Evolutionary conservation across 768 basidiomycete genomes (phyloP).

Genomic region (Dentipellis sp.): DNA sequence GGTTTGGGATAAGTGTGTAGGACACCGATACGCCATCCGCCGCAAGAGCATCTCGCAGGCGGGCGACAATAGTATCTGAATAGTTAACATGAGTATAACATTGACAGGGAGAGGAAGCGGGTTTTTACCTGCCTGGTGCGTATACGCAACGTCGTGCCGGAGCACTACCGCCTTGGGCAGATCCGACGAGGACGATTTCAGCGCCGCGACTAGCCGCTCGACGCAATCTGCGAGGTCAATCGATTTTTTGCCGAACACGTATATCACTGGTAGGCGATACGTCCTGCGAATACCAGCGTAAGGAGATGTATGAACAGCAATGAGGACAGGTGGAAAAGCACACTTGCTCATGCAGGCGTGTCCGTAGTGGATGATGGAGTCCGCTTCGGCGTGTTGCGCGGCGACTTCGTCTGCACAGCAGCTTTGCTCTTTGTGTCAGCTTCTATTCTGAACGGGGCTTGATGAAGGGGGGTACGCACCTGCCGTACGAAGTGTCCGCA

Average conservation of each 20-base stretch:
- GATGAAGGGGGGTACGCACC: slow-evolving; percentile 29
- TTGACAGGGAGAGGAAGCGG: neutral
- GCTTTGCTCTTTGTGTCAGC: slow-evolving; percentile 28
- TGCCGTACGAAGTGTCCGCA: slow-evolving; percentile 98
- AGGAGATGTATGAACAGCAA: neutral
- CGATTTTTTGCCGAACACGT: slow-evolving; percentile 74
- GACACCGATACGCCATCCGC: slow-evolving; percentile 9
- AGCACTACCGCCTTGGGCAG: slow-evolving; percentile 34
- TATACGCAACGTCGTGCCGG: slow-evolving; percentile 71
- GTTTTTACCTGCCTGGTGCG: slow-evolving; percentile 51
- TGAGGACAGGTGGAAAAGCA: neutral
- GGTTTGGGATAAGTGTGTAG: slow-evolving; percentile 27
- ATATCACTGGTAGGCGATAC: slow-evolving; percentile 80
- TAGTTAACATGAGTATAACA: neutral
- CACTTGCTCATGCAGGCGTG: slow-evolving; percentile 93
- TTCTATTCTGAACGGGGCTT: neutral
- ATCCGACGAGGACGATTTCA: slow-evolving; percentile 21
- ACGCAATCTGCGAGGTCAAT: slow-evolving; percentile 51
- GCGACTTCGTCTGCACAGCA: slow-evolving; percentile 97
- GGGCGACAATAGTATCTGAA: slow-evolving; percentile 25
- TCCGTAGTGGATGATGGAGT: slow-evolving; percentile 90
- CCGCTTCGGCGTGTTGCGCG: slow-evolving; percentile 88
- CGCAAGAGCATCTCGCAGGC: slow-evolving; percentile 18
- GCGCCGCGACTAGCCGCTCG: slow-evolving; percentile 27
- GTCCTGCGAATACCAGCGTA: slow-evolving; percentile 38